phyloP scores from a whole-genome alignment of 139 green algal species.

The Desmodesmus armatus region DNA sequence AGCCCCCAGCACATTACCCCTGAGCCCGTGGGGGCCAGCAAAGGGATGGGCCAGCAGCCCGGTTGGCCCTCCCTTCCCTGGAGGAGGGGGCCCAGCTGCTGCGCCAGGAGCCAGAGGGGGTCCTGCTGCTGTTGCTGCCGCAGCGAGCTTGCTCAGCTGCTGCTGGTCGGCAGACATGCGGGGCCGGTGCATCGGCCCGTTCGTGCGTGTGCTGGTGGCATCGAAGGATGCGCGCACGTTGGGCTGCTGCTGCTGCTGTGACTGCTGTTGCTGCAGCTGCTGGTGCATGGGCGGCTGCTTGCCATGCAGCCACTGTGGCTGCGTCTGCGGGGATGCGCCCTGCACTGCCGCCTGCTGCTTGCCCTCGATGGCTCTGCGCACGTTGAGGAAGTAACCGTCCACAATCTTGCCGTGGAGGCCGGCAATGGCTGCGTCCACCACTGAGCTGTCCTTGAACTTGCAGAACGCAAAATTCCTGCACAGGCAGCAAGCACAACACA shows the following conservation, averaged over 20 bases:
- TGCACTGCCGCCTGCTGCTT: neutral
- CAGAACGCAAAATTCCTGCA: slow-evolving; percentile 39
- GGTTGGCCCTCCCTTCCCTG: too few species aligned
- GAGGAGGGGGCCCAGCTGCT: too few species aligned
- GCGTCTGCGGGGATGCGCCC: neutral
- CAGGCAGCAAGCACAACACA: neutral
- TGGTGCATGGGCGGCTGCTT: neutral
- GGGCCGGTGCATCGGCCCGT: slow-evolving; percentile 9
- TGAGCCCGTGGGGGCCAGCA: too few species aligned
- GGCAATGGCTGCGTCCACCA: slow-evolving; percentile 32
- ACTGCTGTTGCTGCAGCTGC: neutral
- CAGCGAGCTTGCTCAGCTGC: neutral
- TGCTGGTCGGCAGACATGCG: neutral
- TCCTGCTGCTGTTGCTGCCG: neutral
- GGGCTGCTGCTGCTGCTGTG: neutral
- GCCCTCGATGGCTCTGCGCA: slow-evolving; percentile 34
- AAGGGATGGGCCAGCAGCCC: too few species aligned
- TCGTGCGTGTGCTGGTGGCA: neutral
- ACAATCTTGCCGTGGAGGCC: slow-evolving; percentile 38
- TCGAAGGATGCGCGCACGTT: neutral
- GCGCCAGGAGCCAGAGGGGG: too few species aligned
- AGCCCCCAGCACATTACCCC: too few species aligned
- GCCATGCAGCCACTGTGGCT: neutral
- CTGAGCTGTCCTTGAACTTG: slow-evolving; percentile 41
- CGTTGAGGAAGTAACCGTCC: slow-evolving; percentile 40